Evolutionary conservation across 768 basidiomycete species (phyloP).

Genomic region (Sporobolomyces phaffii): DNA sequence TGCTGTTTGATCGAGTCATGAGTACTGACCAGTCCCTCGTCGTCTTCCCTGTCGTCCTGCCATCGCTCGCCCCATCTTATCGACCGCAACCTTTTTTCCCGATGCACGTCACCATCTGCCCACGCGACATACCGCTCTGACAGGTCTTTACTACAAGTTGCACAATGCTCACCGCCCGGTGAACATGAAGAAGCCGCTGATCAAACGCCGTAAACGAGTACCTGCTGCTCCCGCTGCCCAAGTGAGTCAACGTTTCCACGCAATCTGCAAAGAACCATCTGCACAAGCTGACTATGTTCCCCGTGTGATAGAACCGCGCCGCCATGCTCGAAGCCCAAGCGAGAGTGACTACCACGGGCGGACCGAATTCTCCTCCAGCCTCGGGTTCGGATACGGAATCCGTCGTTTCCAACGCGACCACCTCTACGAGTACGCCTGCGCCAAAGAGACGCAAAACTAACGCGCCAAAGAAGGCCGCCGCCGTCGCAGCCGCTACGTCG

Average conservation of each 20-base stretch:
- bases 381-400: constrained; percentile 24
- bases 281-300: too few relatives aligned
- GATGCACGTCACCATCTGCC: not conserved
- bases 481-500: constrained; percentile 11
- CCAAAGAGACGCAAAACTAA: constrained; percentile 20
- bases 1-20: too few relatives aligned
- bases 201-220: constrained; percentile 95
- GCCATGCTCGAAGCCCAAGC: constrained; percentile 29
- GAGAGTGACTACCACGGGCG: not conserved
- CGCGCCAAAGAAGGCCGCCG: constrained; percentile 18
- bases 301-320: constrained; percentile 14
- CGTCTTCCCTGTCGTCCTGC: too few relatives aligned
- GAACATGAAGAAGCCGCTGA: constrained; percentile 98
- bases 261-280: too few relatives aligned
- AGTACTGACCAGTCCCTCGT: too few relatives aligned
- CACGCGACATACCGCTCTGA: too few relatives aligned
- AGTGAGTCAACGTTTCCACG: too few relatives aligned
- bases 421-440: not conserved
- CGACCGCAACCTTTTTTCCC: not conserved
- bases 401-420: not conserved
- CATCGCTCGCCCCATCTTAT: not conserved
- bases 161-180: constrained; percentile 95
- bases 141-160: constrained; percentile 95
- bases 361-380: constrained; percentile 10
- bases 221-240: constrained; percentile 59